Base-by-base conservation (phyloP, 306 rosid species). In the Quercus berberidifolia region DNA sequence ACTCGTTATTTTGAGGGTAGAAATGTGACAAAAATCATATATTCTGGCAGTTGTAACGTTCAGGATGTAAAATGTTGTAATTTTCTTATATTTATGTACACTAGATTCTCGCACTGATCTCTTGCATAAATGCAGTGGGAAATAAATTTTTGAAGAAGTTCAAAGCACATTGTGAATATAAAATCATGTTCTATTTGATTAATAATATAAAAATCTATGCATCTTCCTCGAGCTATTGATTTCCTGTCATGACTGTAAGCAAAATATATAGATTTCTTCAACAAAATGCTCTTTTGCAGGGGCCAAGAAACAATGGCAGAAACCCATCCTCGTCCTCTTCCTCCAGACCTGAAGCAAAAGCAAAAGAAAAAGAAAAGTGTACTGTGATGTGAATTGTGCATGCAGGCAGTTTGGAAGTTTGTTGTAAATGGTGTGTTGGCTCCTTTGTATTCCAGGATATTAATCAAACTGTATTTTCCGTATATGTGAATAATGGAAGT, bases 341-440 rank as follows among this genome's bases (percentile, higher is more conserved):
- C 80, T 28, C 92, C 43, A 90, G 73, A 81, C 76, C 95, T 17
- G 99, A 95, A 33, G 89, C 87, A 9, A 95, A 90, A 82, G 73
- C 93, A 41, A 95, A 92, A 91, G 99, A 95, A 41, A 95, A 92
- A 91, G 99, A 95, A 0, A 95, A 86, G 85, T 95, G 99, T 88
- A 90, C 72, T 55, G 81, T 95, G 82, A 92, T 95, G 99, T 95
- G 94, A 94, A 74, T 74, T 81, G 59, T 55, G 31, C 74, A 23
- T 59, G 69, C 79, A 46, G 55, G 76, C 81, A 56, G 74, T 74
- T 56, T 80, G 76, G 76, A 79, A 79, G 84, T 81, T 69, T 78
- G 77, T 81, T 93, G 90, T 83, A 77, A 69, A 88, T 83, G 68
- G 60, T 79, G 71, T 84, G 83, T 46, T 81, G 82, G 71, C 78